A percentile compares a stretch with the other conserved stretches of the same genome.
phyloP scores from a whole-genome alignment of 176 grass and related monocot species.

The Elaeis guineensis region DNA sequence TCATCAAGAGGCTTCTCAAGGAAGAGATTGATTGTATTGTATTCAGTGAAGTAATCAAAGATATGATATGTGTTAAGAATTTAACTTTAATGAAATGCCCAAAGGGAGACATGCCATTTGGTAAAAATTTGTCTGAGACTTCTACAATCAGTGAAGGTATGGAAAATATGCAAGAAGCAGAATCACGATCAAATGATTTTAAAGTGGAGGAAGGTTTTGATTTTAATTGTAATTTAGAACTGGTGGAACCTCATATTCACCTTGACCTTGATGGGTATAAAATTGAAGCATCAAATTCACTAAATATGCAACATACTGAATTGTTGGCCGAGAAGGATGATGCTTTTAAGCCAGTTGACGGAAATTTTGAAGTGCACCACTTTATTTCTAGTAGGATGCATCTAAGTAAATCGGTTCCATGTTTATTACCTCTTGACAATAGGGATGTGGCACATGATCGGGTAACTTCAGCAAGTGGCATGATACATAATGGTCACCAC shows the following conservation, averaged over 20 bases:
- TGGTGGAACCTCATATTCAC: conserved; percentile 5
- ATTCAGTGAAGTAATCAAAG: conserved; percentile 23
- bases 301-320: conserved; percentile 14
- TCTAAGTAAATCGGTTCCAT: background rate
- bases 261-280: background rate
- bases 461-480: background rate
- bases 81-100: background rate
- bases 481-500: background rate
- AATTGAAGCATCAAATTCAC: conserved; percentile 1
- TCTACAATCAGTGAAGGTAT: too few relatives aligned
- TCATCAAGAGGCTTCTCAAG: conserved; percentile 13
- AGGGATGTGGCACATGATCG: background rate
- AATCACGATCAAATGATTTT: background rate
- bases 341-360: background rate
- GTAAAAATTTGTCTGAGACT: too few relatives aligned
- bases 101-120: background rate
- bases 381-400: background rate
- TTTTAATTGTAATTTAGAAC: background rate
- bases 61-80: conserved; percentile 9
- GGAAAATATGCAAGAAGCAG: background rate
- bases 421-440: conserved; percentile 1
- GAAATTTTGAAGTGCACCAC: background rate
- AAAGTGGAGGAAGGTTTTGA: background rate
- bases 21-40: conserved; percentile 20
- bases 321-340: background rate